These are phyloP conservation scores for Pleurotus ostreatus DNA, from an alignment of 768 basidiomycete genomes.

Conservation along the genomic window DNA sequence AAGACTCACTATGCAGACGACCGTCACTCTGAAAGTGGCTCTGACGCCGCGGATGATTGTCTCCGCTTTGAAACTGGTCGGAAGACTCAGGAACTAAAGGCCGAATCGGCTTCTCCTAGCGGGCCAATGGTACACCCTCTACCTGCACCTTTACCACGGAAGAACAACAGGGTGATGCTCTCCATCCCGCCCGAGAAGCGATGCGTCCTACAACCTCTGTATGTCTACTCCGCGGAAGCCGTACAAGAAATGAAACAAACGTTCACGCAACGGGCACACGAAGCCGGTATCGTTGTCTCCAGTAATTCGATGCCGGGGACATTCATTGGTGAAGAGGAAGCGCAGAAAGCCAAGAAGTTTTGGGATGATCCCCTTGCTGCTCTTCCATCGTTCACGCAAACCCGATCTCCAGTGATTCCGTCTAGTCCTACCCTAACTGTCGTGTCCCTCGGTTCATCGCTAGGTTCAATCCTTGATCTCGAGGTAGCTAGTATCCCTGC, in stretches of 20 bases:
- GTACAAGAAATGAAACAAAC: background rate
- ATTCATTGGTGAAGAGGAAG: background rate
- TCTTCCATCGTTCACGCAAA: background rate
- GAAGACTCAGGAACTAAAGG: background rate
- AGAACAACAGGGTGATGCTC: background rate
- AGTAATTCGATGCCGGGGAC: background rate
- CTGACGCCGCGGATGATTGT: background rate
- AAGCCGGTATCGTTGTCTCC: background rate
- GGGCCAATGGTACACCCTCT: background rate
- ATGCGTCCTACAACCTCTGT: background rate
- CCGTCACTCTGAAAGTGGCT: background rate
- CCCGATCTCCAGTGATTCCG: background rate
- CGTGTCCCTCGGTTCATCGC: background rate
- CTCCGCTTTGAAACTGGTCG: background rate
- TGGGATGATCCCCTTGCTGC: slow-evolving; percentile 2
- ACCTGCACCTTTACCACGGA: background rate
- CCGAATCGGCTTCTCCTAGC: background rate
- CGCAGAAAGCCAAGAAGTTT: slow-evolving; percentile 3
- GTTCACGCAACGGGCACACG: background rate
- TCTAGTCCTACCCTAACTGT: background rate
- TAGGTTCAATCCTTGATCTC: background rate
- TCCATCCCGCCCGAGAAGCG: background rate
- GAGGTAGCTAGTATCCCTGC: background rate
- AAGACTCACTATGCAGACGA: background rate
- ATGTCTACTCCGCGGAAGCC: background rate